Evolutionary conservation across 2,329 filamentous ascomycete genomes (phyloP), one percentile per base, ranked within the genome.

Genomic region (Aspergillus carbonarius): DNA sequence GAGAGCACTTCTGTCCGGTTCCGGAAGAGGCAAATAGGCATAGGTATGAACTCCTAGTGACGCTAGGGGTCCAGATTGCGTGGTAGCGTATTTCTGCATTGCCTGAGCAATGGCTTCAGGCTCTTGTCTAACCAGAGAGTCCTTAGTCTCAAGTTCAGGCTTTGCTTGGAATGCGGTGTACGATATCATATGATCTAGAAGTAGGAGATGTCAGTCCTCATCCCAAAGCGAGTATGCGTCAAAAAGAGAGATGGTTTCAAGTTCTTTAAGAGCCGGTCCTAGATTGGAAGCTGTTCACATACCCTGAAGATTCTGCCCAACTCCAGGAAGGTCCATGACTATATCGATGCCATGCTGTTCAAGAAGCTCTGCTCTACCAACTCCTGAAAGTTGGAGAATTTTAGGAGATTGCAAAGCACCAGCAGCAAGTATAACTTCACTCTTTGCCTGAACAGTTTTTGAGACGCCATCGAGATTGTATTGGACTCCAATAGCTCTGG

Each of bases 321-420:
- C 81, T 1, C 76, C 79, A 0, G 82, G 79, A 0, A 83, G 70
- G 55, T 82, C 74, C 1, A 75, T 71, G 2, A 81, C 60, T 0
- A 78, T 65, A 0, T 70, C 61, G 13, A 84, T 80, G 1, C 69
- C 69, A 30, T 78, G 68, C 13, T 67, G 66, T 0, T 72, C 60
- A 13, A 84, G 65, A 2, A 80, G 64, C 10, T 66, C 62, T 9
- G 66, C 62, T 10, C 73, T 68, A 0, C 81, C 81, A 23, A 83
- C 75, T 4, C 81, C 82, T 34, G 79, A 82, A 10, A 81, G 70
- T 62, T 82, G 77, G 1, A 84, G 73, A 10, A 83, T 71, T 55
- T 81, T 75, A 2, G 69, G 18, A 74, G 80, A 15, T 74, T 81
- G 62, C 23, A 55, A 39, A 23, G 20, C 53, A 4, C 53, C 42